Base-by-base conservation (phyloP, 192 early-diverging fungal species). In the Geranomyces michiganensis region DNA sequence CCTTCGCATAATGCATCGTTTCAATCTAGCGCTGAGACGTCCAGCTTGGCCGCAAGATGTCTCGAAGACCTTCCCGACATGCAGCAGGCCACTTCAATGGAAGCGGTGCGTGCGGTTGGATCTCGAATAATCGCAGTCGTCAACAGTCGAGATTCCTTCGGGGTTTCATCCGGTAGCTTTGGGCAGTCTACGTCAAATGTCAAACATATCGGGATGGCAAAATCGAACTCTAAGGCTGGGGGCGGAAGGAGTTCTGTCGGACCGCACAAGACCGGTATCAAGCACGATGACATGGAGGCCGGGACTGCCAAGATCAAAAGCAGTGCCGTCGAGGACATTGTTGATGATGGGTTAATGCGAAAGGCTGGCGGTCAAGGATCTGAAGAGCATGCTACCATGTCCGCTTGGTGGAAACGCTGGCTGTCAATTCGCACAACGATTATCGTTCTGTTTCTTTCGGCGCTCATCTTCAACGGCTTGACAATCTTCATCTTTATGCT, bases 401-500 rank as follows among this genome's bases (percentile, higher is more conserved):
- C 19, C 15, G 4, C 58, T 17, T 19, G 58, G 22, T 64, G 62
- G 62, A 64, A 45, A 45, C 30, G 27, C 6, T 41, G 33, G 33
- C 30, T 64, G 12, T 64, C 62, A 4, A 64, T 64, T 21, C 62
- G 62, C 2, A 64, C 62, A 4, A 64, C 22, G 4, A 64, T 46
- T 41, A 46, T 64, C 41, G 62, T 46, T n/a, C 14, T 64, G 62
- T 64, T 64, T 36, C 32, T 64, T 10, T 21, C n/a, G 6, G 44
- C 44, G 1, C 62, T 64, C 36, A 41, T 64, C 41, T 64, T 33
- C 21, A 64, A 64, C 36, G 44, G 62, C 22, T n/a, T 64, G 62
- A 12, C 41, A 17, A 64, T 64, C 14, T 64, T 64, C 43, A n/a
- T 64, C 3, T 64, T 64, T 41, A 45, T 64, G 44, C 29, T 64